These are phyloP conservation scores for Paramecium tetraurelia DNA, from an alignment of 73 alveolate genomes.

Conservation along the genomic window DNA sequence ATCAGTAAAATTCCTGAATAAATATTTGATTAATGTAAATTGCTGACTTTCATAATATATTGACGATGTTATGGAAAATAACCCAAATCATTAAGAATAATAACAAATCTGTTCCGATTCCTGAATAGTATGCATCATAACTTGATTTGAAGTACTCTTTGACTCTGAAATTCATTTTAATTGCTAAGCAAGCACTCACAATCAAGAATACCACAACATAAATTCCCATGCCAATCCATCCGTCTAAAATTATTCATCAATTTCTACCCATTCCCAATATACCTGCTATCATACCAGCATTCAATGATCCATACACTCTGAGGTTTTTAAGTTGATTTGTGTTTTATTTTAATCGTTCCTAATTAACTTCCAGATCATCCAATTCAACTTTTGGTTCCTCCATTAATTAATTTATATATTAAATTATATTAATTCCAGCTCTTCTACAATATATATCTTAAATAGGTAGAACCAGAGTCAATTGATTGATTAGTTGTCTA, in stretches of 20 bases:
- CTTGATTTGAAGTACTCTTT: background rate
- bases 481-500: too few species aligned
- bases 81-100: constrained; percentile 40
- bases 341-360: background rate
- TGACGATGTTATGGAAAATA: constrained; percentile 13
- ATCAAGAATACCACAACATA: background rate
- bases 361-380: background rate
- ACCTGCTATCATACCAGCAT: constrained; percentile 31
- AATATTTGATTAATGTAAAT: background rate
- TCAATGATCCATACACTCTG: constrained; percentile 13
- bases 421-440: background rate
- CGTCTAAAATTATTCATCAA: background rate
- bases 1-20: background rate
- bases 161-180: background rate
- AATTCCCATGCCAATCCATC: background rate
- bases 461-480: too few species aligned
- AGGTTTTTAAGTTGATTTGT: background rate
- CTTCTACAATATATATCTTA: too few species aligned
- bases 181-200: background rate
- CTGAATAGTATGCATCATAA: background rate
- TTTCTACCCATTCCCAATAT: constrained; percentile 10
- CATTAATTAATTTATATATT: background rate
- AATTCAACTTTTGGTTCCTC: background rate
- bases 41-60: background rate
- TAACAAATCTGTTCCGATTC: constrained; percentile 1